Conservation (phyloP, 768 basidiomycete genomes). For the Mycena polygramma region DNA sequence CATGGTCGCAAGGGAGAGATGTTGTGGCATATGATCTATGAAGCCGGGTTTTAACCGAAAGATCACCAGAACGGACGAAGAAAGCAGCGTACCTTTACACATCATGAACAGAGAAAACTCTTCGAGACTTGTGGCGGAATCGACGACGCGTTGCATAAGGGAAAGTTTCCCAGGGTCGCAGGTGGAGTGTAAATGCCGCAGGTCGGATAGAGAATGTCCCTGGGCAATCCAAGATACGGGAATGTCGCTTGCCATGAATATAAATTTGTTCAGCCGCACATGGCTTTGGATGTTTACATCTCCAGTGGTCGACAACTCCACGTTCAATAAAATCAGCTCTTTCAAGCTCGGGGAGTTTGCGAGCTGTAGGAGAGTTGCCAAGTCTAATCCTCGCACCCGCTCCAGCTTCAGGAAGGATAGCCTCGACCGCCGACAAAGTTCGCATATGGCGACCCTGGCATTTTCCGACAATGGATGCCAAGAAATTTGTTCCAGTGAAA, state of each 20-base stretch:
- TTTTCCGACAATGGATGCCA: background rate
- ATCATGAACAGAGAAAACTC: background rate
- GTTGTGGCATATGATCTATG: too few species aligned
- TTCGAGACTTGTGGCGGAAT: background rate
- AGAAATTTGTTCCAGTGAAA: background rate
- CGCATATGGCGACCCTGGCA: background rate
- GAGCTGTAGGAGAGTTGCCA: background rate
- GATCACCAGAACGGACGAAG: too few species aligned
- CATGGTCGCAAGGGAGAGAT: too few species aligned
- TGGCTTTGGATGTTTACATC: too few species aligned
- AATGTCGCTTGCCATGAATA: too few species aligned
- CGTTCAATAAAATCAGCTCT: too few species aligned
- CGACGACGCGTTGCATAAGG: background rate
- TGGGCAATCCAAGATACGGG: background rate
- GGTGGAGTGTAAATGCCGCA: too few species aligned
- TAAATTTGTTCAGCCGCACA: too few species aligned
- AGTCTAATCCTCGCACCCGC: background rate
- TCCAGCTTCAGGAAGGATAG: background rate
- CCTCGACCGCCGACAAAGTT: background rate
- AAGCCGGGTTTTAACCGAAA: too few species aligned
- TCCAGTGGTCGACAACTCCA: too few species aligned
- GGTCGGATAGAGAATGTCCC: too few species aligned
- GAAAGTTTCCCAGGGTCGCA: background rate
- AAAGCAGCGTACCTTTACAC: background rate
- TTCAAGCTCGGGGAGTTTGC: background rate